Percentiles rank a stretch among this genome's conserved stretches.
Evolutionary conservation across 2,329 filamentous ascomycete species (phyloP).

Genomic region (Geoglossum cookeanum): DNA sequence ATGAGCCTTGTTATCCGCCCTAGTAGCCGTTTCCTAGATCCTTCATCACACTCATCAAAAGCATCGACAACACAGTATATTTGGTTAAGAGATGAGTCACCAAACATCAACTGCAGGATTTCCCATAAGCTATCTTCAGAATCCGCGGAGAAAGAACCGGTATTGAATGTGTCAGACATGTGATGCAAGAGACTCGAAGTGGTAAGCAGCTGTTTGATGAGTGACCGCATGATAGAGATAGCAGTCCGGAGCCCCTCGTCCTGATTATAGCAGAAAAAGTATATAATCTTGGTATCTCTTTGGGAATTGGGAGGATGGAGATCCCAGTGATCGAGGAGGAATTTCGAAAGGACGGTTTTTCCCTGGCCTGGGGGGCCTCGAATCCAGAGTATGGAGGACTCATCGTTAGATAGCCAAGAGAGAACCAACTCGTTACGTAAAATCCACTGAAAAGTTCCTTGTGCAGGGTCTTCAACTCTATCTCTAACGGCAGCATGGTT

Average conservation of each 20-base stretch:
- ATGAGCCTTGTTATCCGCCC: not conserved
- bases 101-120: not conserved
- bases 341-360: not conserved
- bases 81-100: not conserved
- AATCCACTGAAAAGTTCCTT: not conserved
- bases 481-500: not conserved
- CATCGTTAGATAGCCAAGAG: not conserved
- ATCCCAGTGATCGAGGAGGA: not conserved
- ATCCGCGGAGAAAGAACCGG: not conserved
- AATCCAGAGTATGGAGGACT: not conserved
- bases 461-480: not conserved
- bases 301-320: not conserved
- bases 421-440: not conserved
- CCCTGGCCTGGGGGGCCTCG: not conserved
- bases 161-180: not conserved
- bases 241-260: not conserved
- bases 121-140: not conserved
- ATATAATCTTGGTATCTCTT: not conserved
- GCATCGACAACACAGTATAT: not conserved
- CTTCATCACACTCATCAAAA: not conserved
- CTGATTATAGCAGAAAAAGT: not conserved
- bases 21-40: not conserved
- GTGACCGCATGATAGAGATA: not conserved
- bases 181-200: not conserved
- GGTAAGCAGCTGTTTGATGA: not conserved